Base-by-base conservation (phyloP, 306 rosid genomes). In the Ammopiptanthus mongolicus region DNA sequence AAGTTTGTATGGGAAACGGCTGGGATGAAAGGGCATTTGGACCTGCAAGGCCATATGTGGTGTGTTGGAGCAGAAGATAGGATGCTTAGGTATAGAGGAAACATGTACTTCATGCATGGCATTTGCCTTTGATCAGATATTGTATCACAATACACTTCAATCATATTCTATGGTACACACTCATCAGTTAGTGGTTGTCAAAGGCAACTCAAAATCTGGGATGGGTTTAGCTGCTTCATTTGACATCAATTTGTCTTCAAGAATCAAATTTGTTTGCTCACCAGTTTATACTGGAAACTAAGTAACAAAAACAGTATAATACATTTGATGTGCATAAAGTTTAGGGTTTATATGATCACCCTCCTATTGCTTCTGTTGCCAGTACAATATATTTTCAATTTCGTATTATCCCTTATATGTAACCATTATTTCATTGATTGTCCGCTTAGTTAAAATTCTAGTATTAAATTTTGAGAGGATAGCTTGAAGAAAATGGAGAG, bases 1-100 rank as follows among this genome's bases (percentile, higher is more conserved):
- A 87, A 85, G 86, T 88, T 90, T 83, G 87, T 92, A 9, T 95
- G 96, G 93, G 97, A 95, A 86, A 87, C 85, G 9, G 90, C 97
- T 28, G 88, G 84, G 47, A 82, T 86, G 91, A 88, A 86, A 77
- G 99, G 89, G 14, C 62, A 50, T 50, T 78, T 92, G 83, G 86
- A 87, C 28, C 78, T 91, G 79, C 92, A 89, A 81, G 97, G 99
- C 56, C 97, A 92, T 90, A 31, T 95, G 58, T 95, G 95, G 91
- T 86, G 91, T 65, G 93, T 90, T 53, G 96, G 90, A 73, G 91
- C 87, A 67, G 85, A 85, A 51, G 55, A 25, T 37, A 92, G 89
- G 77, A 62, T 65, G 62, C 84, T 95, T 48, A 71, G 39, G 72
- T 95, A 92, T 59, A 87, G 87, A 82, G 96, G 90, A 69, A 92